phyloP scores from a whole-genome alignment of 2,329 filamentous ascomycete species.

The Cladosporium sp. region DNA sequence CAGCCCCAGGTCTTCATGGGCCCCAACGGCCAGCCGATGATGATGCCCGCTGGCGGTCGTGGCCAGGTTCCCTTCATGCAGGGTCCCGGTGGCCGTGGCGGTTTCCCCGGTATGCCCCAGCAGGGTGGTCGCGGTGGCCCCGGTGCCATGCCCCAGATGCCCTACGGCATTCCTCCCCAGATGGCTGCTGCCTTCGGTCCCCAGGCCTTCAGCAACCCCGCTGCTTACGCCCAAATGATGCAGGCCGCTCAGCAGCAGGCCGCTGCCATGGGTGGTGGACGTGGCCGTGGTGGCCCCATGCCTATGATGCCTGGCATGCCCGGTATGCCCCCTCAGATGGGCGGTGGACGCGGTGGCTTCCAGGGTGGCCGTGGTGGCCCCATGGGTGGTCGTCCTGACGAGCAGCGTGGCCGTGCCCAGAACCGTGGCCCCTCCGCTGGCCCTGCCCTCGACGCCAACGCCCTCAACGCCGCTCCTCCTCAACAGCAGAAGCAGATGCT shows the following conservation, averaged over 20 bases:
- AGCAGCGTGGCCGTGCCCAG: slow-evolving; percentile 35
- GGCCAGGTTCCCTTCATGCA: slow-evolving; percentile 60
- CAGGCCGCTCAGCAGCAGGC: slow-evolving; percentile 75
- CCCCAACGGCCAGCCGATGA: slow-evolving; percentile 66
- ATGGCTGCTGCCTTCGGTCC: slow-evolving; percentile 70
- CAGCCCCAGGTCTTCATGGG: slow-evolving; percentile 84
- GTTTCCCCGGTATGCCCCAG: slow-evolving; percentile 76
- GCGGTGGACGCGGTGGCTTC: slow-evolving; percentile 28
- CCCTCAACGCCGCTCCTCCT: slow-evolving; percentile 53
- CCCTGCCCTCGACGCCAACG: slow-evolving; percentile 43
- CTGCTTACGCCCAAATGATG: slow-evolving; percentile 51
- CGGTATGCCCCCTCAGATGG: slow-evolving; percentile 60
- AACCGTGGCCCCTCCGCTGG: slow-evolving; percentile 29
- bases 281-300: slow-evolving; percentile 54
- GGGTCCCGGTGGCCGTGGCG: slow-evolving; percentile 69
- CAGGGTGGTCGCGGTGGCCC: slow-evolving; percentile 85
- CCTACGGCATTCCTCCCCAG: slow-evolving; percentile 70
- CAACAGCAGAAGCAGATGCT: slow-evolving; percentile 97
- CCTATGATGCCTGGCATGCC: slow-evolving; percentile 56
- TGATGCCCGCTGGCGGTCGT: slow-evolving; percentile 49
- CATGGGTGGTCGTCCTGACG: slow-evolving; percentile 35
- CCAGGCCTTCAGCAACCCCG: slow-evolving; percentile 72
- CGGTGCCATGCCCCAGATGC: slow-evolving; percentile 71
- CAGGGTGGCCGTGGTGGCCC: slow-evolving; percentile 59
- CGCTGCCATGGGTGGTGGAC: slow-evolving; percentile 45